phyloP scores from a whole-genome alignment of 228 moss, liverwort and hornwort genomes.

The Sphagnum magellanicum region DNA sequence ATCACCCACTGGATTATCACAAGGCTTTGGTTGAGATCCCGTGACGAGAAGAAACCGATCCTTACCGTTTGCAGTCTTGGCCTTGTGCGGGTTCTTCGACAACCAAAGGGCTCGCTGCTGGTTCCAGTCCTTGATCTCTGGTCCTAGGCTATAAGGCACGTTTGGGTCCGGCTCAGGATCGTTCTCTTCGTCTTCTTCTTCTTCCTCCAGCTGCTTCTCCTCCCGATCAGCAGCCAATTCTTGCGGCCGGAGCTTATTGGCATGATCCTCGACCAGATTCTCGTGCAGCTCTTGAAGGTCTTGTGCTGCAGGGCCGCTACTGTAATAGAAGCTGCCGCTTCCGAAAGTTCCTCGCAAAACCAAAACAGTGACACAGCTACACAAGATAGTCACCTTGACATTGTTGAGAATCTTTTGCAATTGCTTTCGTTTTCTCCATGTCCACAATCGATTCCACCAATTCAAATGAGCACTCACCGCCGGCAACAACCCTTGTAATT shows the following conservation, averaged over 20 bases:
- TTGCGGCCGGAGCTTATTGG: not conserved
- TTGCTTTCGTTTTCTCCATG: conserved; percentile 5
- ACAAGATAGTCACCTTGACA: conserved; percentile 20
- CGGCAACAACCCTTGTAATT: no score
- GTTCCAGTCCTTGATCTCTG: conserved; percentile 40
- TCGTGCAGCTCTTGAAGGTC: conserved; percentile 4
- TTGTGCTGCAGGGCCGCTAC: not conserved
- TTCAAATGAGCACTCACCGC: no score
- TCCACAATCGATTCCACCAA: not conserved
- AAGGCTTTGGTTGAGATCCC: conserved; percentile 41
- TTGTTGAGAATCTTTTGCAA: conserved; percentile 31
- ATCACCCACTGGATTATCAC: conserved; percentile 43
- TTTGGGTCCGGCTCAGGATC: conserved; percentile 18
- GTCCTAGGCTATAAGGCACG: conserved; percentile 34
- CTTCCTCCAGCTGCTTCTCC: not conserved
- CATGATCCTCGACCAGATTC: not conserved
- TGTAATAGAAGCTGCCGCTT: conserved; percentile 12
- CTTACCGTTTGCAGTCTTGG: conserved; percentile 16
- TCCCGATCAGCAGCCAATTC: not conserved
- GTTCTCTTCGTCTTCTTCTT: not conserved
- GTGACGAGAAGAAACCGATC: conserved; percentile 32
- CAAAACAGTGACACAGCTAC: conserved; percentile 35
- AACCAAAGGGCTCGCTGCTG: conserved; percentile 35
- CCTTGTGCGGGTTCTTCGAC: conserved; percentile 23
- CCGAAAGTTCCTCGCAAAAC: conserved; percentile 52